A percentile compares a stretch with the other conserved stretches of the same genome.
phyloP scores from a whole-genome alignment of 768 basidiomycete species.

The Suillus variegatus region DNA sequence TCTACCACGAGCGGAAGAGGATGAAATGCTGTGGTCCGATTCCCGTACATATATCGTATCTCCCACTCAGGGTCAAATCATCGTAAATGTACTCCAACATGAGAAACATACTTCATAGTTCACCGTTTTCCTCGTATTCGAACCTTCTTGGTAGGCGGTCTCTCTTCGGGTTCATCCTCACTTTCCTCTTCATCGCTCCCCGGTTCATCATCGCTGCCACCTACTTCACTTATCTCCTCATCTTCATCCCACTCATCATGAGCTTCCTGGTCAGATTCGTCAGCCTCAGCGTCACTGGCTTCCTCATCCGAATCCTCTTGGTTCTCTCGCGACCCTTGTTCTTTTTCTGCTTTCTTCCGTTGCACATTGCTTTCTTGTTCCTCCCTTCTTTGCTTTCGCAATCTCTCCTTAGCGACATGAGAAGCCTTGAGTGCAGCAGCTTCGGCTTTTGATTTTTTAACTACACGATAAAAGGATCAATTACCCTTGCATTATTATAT shows the following conservation, averaged over 20 bases:
- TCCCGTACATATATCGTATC: not conserved
- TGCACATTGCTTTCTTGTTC: constrained; percentile 93
- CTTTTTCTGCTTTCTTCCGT: constrained; percentile 63
- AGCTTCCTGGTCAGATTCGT: constrained; percentile 39
- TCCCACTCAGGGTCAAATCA: not conserved
- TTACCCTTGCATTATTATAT: constrained; percentile 5
- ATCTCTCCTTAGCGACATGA: constrained; percentile 74
- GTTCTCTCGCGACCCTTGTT: constrained; percentile 26
- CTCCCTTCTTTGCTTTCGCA: constrained; percentile 76
- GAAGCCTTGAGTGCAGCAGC: constrained; percentile 63
- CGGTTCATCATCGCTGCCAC: constrained; percentile 42
- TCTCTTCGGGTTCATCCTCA: constrained; percentile 47
- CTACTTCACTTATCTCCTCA: constrained; percentile 63
- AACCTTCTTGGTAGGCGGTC: constrained; percentile 55
- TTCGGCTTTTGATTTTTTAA: constrained; percentile 88
- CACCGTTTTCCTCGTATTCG: constrained; percentile 52
- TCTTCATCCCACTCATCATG: constrained; percentile 56
- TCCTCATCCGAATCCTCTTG: constrained; percentile 40
- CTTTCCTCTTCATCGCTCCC: constrained; percentile 39
- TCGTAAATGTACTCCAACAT: not conserved
- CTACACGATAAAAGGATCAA: constrained; percentile 41
- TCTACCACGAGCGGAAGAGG: not conserved
- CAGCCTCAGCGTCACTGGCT: constrained; percentile 44
- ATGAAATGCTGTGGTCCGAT: not conserved
- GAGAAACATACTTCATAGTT: constrained; percentile 11